Conservation (phyloP, 257 asterid genomes). For the Jasminum sambac region DNA sequence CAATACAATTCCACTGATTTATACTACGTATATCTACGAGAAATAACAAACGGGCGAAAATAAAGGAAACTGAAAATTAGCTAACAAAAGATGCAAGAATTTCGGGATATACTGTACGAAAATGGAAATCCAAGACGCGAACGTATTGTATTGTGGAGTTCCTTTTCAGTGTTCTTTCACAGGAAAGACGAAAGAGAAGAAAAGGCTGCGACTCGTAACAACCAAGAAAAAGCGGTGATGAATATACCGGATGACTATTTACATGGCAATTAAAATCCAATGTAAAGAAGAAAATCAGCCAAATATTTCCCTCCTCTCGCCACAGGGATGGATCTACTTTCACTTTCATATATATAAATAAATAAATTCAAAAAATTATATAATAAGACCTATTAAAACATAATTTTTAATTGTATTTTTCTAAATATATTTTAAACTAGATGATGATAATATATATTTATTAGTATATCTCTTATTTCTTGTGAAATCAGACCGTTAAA, state of each 20-base stretch:
- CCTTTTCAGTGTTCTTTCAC: constrained; percentile 25
- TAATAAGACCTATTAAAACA: too few relatives aligned
- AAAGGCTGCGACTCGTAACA: constrained; percentile 22
- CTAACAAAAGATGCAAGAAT: constrained; percentile 36
- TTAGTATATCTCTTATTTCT: too few relatives aligned
- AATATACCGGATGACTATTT: not conserved
- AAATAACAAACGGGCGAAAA: constrained; percentile 8
- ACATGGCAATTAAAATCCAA: not conserved
- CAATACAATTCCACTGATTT: constrained; percentile 19
- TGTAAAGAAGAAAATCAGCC: not conserved
- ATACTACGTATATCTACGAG: not conserved
- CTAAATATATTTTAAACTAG: too few relatives aligned
- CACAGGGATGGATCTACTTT: too few relatives aligned
- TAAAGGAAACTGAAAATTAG: constrained; percentile 21
- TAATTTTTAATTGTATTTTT: too few relatives aligned
- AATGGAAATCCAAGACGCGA: constrained; percentile 11
- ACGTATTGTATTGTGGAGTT: not conserved
- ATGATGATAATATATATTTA: too few relatives aligned
- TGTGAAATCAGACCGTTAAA: too few relatives aligned
- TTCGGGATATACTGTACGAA: constrained; percentile 23
- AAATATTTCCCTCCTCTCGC: too few relatives aligned
- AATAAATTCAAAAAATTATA: too few relatives aligned
- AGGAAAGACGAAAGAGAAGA: constrained; percentile 34
- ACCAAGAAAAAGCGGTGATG: not conserved
- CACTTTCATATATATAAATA: too few relatives aligned